A percentile compares a stretch with the other conserved stretches of the same genome.
Conservation (phyloP, 148 eudicot genomes). For the Diospyros lotus region DNA sequence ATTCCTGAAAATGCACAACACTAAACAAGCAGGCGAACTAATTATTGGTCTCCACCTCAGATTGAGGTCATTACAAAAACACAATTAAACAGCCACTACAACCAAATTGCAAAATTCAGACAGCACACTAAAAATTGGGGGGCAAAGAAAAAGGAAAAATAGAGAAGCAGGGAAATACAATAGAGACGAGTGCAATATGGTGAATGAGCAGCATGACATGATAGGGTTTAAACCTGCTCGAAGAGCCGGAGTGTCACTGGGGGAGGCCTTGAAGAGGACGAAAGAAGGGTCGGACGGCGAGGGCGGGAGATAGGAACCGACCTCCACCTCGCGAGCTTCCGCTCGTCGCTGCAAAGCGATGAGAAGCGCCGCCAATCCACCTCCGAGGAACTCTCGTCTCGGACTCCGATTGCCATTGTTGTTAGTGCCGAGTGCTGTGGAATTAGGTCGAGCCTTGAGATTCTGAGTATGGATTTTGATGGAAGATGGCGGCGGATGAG, state of each 20-base stretch:
- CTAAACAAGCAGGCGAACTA: too few relatives aligned
- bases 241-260: conserved; percentile 98
- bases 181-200: background rate
- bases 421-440: background rate
- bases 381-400: conserved; percentile 66
- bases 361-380: conserved; percentile 34
- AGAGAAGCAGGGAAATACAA: background rate
- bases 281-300: conserved; percentile 63
- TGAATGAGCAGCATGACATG: too few relatives aligned
- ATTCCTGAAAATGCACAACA: too few relatives aligned
- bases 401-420: background rate
- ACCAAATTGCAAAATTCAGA: background rate
- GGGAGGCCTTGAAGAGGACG: conserved; percentile 79
- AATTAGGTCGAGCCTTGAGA: background rate
- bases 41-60: background rate
- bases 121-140: background rate
- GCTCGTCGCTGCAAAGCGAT: conserved; percentile 12
- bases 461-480: conserved; percentile 16
- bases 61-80: background rate
- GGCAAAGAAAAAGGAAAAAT: background rate
- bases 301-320: conserved; percentile 68
- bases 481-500: conserved; percentile 19
- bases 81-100: background rate
- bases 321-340: conserved; percentile 63
- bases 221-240: conserved; percentile 60